A percentile compares a stretch with the other conserved stretches of the same genome.
Conservation (phyloP, 139 green algal species). For the Picochlorum sp. region DNA sequence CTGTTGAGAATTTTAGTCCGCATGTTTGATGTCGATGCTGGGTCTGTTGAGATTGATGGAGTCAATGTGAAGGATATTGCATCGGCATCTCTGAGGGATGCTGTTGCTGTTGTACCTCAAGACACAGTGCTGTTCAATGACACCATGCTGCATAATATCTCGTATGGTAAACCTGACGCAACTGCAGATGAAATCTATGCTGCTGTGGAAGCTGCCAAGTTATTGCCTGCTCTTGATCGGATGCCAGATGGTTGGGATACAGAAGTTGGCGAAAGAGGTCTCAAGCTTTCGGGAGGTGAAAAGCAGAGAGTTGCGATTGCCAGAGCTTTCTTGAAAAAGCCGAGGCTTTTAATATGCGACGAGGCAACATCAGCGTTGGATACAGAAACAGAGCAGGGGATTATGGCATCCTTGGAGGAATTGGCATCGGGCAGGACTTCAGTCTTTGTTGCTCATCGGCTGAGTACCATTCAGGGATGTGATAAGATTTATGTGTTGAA, state of each 20-base stretch:
- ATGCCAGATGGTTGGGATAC: conserved; percentile 68
- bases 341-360: conserved; percentile 79
- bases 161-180: conserved; percentile 53
- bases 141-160: conserved; percentile 46
- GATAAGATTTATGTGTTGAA: conserved; percentile 65
- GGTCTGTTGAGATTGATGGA: conserved; percentile 52
- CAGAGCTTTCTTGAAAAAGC: conserved; percentile 59
- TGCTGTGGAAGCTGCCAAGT: conserved; percentile 40
- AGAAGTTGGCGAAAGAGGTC: conserved; percentile 69
- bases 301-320: conserved; percentile 96
- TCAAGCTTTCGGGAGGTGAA: conserved; percentile 88
- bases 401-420: conserved; percentile 56
- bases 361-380: conserved; percentile 82
- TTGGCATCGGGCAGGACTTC: conserved; percentile 59
- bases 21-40: conserved; percentile 54
- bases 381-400: conserved; percentile 68
- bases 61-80: conserved; percentile 56
- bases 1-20: conserved; percentile 52
- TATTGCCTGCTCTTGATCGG: conserved; percentile 39
- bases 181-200: conserved; percentile 53
- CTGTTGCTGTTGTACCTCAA: conserved; percentile 85
- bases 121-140: conserved; percentile 40
- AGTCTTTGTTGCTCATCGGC: conserved; percentile 90
- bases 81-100: conserved; percentile 39
- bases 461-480: conserved; percentile 68